A percentile compares a stretch with the other conserved stretches of the same genome.
Evolutionary conservation across 169 alveolate genomes (phyloP).

Genomic region (Plasmodium malariae): DNA sequence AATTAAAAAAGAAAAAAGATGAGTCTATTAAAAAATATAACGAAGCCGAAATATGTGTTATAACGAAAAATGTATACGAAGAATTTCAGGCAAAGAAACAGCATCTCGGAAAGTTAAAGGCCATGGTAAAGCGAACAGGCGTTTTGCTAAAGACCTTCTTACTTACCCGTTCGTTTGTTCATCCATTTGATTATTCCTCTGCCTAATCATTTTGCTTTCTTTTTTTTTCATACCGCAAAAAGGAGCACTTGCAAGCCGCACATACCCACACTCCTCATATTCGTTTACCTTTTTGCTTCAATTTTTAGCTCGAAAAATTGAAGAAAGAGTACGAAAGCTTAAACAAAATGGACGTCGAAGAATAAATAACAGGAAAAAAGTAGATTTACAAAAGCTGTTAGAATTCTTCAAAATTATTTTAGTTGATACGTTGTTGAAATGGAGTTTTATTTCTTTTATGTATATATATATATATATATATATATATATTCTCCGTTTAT

Average conservation of each 20-base stretch:
- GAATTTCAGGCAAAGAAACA: constrained; percentile 37
- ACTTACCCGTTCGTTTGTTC: not conserved
- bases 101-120: constrained; percentile 15
- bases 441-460: no score
- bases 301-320: constrained; percentile 25
- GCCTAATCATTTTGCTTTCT: no score
- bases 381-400: not conserved
- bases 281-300: no score
- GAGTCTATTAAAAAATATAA: constrained; percentile 48
- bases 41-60: constrained; percentile 13
- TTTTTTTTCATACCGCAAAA: no score
- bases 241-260: no score
- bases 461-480: constrained; percentile 1
- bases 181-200: not conserved
- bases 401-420: not conserved
- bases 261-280: no score
- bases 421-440: not conserved
- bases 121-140: constrained; percentile 13
- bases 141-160: no score
- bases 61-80: constrained; percentile 41
- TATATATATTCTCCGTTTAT: not conserved
- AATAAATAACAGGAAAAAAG: not conserved
- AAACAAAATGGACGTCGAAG: not conserved
- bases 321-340: constrained; percentile 5
- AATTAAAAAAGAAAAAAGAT: constrained; percentile 58